These are phyloP conservation scores for Plectranthus barbatus DNA, from an alignment of 257 asterid genomes.

Conservation along the genomic window DNA sequence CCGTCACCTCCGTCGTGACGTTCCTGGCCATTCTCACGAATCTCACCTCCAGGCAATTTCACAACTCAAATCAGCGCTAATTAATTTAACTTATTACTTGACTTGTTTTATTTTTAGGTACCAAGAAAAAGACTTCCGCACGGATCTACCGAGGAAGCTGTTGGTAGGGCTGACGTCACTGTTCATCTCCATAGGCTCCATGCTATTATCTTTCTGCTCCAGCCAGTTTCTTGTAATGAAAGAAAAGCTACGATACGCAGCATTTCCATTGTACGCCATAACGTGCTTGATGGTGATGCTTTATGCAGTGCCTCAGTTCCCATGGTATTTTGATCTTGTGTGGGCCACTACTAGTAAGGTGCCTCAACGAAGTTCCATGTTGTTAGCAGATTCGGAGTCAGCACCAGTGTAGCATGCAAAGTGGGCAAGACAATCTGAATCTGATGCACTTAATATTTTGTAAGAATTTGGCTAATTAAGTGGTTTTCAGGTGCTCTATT, in stretches of 20 bases:
- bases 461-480: too few relatives aligned
- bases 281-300: conserved; percentile 44
- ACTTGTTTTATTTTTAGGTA: too few relatives aligned
- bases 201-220: conserved; percentile 45
- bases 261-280: conserved; percentile 28
- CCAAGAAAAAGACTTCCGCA: conserved; percentile 32
- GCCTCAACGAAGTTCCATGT: conserved; percentile 36
- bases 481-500: too few relatives aligned
- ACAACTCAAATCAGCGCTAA: too few relatives aligned
- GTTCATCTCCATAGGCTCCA: conserved; percentile 40
- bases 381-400: too few relatives aligned
- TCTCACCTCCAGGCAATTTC: conserved; percentile 31
- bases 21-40: conserved; percentile 50
- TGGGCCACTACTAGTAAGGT: conserved; percentile 23
- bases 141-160: conserved; percentile 32
- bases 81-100: too few relatives aligned
- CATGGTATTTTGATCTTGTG: conserved; percentile 38
- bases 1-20: conserved; percentile 41
- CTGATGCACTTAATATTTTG: too few relatives aligned
- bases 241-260: conserved; percentile 14
- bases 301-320: conserved; percentile 37
- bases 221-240: conserved; percentile 40
- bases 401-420: too few relatives aligned
- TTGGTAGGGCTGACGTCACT: conserved; percentile 37
- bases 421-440: too few relatives aligned